A percentile compares a stretch with the other conserved stretches of the same genome.
Evolutionary conservation across 169 alveolate species (phyloP).

Genomic region (Cryptosporidium canis): DNA sequence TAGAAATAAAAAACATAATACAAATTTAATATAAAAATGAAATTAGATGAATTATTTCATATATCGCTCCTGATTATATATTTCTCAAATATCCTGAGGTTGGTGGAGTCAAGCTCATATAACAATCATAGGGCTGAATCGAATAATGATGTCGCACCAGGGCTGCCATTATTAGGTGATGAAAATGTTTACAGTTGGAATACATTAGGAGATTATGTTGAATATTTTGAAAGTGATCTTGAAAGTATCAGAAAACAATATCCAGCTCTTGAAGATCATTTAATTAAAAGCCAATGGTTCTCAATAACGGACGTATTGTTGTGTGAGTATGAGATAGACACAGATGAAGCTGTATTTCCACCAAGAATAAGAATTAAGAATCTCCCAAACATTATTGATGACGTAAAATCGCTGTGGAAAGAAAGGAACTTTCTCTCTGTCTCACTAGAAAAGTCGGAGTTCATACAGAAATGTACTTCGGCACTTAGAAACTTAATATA

Average conservation of each 20-base stretch:
- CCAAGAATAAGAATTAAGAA: constrained; percentile 31
- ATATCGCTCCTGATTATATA: background rate
- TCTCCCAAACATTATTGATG: constrained; percentile 24
- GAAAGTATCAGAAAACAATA: constrained; percentile 10
- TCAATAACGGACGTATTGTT: constrained; percentile 32
- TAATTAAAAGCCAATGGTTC: constrained; percentile 55
- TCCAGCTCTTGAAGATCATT: constrained; percentile 48
- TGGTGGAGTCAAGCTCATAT: background rate
- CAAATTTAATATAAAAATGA: background rate
- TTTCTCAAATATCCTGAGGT: background rate
- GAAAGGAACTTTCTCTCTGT: constrained; percentile 13
- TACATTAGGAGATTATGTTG: constrained; percentile 43
- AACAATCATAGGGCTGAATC: background rate
- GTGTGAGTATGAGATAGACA: constrained; percentile 33
- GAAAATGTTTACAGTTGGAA: constrained; percentile 43
- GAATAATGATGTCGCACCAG: constrained; percentile 21
- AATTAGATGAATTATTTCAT: constrained; percentile 8
- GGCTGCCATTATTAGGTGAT: constrained; percentile 1
- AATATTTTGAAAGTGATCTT: constrained; percentile 17
- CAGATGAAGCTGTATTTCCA: background rate
- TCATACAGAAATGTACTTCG: constrained; percentile 14
- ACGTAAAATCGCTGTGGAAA: constrained; percentile 24
- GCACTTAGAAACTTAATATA: constrained; percentile 32
- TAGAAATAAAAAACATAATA: background rate
- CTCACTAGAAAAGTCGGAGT: constrained; percentile 16